A percentile compares a stretch with the other conserved stretches of the same genome.
phyloP scores from a whole-genome alignment of 345 rosid species.

The sweet orange (Citrus sinensis) region DNA sequence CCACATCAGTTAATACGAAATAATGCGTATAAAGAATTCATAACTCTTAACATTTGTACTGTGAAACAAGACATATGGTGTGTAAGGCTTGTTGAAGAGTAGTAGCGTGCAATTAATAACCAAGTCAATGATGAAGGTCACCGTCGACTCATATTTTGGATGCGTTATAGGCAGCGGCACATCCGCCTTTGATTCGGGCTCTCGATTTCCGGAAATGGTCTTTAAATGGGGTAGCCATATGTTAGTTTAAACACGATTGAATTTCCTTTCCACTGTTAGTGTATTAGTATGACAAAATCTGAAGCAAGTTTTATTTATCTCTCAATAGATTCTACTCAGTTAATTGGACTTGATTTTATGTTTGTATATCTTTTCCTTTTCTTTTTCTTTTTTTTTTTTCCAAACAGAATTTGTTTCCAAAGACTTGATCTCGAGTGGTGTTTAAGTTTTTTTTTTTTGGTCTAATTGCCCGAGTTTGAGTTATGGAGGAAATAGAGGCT shows the following conservation, averaged over 20 bases:
- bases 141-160: not conserved
- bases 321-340: not conserved
- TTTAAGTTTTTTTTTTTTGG: no score
- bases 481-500: no score
- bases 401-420: no score
- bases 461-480: no score
- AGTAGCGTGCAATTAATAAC: not conserved
- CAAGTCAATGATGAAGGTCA: not conserved
- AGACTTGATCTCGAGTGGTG: no score
- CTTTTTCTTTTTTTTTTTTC: no score
- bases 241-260: not conserved
- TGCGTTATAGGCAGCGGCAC: not conserved
- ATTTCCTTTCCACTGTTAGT: not conserved
- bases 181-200: slow-evolving; percentile 1
- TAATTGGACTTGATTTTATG: not conserved
- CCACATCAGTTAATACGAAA: no score
- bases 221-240: not conserved
- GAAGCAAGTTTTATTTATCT: not conserved
- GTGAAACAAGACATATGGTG: not conserved
- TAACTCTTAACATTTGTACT: no score
- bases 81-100: not conserved
- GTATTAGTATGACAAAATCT: not conserved
- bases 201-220: not conserved
- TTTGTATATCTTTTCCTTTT: no score
- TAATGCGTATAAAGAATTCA: no score